Conservation (phyloP, 495 filamentous ascomycete genomes). For the Penicillium ochrochloron region DNA sequence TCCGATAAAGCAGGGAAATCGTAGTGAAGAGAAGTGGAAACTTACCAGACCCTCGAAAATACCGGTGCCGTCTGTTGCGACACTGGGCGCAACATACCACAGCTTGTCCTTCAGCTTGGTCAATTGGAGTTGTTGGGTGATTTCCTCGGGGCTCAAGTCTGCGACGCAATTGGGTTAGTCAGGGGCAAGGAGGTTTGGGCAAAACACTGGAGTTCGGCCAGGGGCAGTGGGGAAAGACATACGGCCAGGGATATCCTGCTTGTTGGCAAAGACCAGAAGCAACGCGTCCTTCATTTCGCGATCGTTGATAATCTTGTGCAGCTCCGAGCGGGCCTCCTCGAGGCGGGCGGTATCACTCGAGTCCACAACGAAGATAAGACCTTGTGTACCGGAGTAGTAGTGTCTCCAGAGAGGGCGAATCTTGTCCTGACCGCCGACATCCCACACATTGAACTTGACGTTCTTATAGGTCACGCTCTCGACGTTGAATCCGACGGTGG, state of each 20-base stretch:
- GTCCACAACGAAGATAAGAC: constrained; percentile 96
- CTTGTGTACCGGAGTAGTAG: constrained; percentile 98
- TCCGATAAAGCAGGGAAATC: neutral
- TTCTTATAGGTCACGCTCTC: constrained; percentile 99
- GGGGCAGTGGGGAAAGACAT: constrained; percentile 35
- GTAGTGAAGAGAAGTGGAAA: constrained; percentile 17
- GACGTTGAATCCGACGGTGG: constrained; percentile 98
- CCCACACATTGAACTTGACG: constrained; percentile 99
- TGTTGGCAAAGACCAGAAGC: constrained; percentile 95
- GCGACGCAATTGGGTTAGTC: constrained; percentile 22
- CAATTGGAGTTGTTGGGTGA: constrained; percentile 84
- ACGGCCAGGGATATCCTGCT: constrained; percentile 92
- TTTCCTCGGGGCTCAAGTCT: constrained; percentile 87
- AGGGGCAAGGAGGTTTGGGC: neutral
- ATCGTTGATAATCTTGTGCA: constrained; percentile 95
- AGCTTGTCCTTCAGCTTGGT: constrained; percentile 86
- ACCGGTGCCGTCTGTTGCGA: constrained; percentile 91
- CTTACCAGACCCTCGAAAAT: constrained; percentile 89
- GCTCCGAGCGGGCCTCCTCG: constrained; percentile 85
- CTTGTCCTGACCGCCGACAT: constrained; percentile 99
- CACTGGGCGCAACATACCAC: constrained; percentile 96
- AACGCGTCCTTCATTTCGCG: constrained; percentile 97
- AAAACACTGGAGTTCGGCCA: neutral
- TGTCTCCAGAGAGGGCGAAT: constrained; percentile 97
- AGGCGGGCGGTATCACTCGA: constrained; percentile 84